Evolutionary conservation across 192 early-diverging fungal species (phyloP).

Genomic region (Backusella luteola): DNA sequence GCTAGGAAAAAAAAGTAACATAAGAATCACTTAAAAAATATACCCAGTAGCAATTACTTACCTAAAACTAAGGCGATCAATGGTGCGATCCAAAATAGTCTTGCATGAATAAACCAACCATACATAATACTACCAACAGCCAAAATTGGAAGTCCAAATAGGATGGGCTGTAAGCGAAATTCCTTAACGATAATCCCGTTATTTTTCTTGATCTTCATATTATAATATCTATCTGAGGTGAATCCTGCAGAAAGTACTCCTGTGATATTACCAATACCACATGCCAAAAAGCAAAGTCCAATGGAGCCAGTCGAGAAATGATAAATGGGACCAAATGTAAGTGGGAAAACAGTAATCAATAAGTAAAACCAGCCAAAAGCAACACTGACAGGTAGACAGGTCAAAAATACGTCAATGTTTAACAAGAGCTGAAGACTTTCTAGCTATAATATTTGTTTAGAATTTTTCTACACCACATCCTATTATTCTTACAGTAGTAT

Average conservation of each 20-base stretch:
- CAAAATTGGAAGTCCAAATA: slow-evolving; percentile 20
- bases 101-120: slow-evolving; percentile 19
- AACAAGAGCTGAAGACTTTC: slow-evolving; percentile 23
- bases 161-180: slow-evolving; percentile 12
- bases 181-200: background rate
- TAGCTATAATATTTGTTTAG: slow-evolving; percentile 1
- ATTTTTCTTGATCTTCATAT: background rate
- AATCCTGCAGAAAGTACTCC: slow-evolving; percentile 44
- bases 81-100: background rate
- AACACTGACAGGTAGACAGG: slow-evolving; percentile 38
- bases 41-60: background rate
- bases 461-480: background rate
- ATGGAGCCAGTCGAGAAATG: slow-evolving; percentile 38
- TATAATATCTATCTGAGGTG: background rate
- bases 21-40: background rate
- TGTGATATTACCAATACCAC: slow-evolving; percentile 43
- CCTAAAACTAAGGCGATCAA: slow-evolving; percentile 2
- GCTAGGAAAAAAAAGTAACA: background rate
- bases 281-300: slow-evolving; percentile 47
- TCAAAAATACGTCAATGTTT: slow-evolving; percentile 13
- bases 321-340: slow-evolving; percentile 43
- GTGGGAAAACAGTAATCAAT: slow-evolving; percentile 42
- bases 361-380: slow-evolving; percentile 52
- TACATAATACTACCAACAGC: slow-evolving; percentile 13
- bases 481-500: too few relatives aligned